Percentiles rank a stretch among this genome's conserved stretches.
Conservation (phyloP, 1,139 yeast species). For the Pichia sorboxylosa region DNA sequence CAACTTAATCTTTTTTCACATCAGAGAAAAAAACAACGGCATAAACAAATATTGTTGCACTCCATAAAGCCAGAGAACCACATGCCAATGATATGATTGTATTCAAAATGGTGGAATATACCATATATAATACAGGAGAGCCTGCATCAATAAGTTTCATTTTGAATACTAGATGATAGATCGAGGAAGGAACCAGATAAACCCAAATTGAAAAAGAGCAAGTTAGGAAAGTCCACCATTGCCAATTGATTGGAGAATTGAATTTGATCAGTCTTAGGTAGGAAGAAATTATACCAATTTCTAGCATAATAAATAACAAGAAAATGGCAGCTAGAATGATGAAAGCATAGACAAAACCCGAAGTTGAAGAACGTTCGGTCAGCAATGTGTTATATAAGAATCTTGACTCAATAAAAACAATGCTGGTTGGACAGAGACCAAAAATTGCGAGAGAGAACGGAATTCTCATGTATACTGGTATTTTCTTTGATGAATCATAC, state of each 20-base stretch:
- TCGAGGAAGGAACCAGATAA: constrained; percentile 57
- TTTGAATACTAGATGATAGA: constrained; percentile 50
- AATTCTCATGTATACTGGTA: constrained; percentile 27
- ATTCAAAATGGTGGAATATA: constrained; percentile 59
- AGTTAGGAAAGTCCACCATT: constrained; percentile 68
- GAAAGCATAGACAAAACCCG: constrained; percentile 73
- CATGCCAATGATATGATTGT: constrained; percentile 55
- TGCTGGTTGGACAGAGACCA: constrained; percentile 67
- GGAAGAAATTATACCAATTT: constrained; percentile 62
- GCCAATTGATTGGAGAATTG: constrained; percentile 52
- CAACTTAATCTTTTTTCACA: not conserved
- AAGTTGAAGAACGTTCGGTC: constrained; percentile 61
- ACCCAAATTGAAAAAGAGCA: constrained; percentile 63
- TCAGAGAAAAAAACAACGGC: constrained; percentile 32
- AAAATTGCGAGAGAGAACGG: constrained; percentile 28
- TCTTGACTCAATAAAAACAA: constrained; percentile 68
- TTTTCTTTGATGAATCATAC: not conserved
- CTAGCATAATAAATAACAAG: constrained; percentile 52
- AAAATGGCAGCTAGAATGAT: constrained; percentile 50
- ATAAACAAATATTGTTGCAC: constrained; percentile 43
- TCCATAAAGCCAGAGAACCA: constrained; percentile 58
- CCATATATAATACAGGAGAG: constrained; percentile 57
- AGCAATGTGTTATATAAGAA: constrained; percentile 69
- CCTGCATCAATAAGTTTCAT: constrained; percentile 55
- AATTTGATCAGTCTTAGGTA: constrained; percentile 52